These are phyloP conservation scores for Pythium plurisporium DNA, from an alignment of 352 stramenopile genomes.

Conservation along the genomic window DNA sequence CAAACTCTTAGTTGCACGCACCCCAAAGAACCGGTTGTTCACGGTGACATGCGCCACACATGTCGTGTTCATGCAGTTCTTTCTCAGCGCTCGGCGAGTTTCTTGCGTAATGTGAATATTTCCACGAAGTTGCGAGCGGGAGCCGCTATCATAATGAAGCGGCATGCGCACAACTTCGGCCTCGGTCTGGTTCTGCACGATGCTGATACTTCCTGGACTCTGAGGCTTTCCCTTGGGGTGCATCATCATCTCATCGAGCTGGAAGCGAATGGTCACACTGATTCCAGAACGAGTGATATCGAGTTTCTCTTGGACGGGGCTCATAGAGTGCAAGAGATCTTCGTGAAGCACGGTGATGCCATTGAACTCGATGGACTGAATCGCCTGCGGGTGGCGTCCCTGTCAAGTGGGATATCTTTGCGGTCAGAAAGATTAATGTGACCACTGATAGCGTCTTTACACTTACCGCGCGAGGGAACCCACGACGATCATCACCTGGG, in stretches of 20 bases:
- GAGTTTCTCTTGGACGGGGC: constrained; percentile 17
- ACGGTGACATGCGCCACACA: constrained; percentile 13
- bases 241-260: constrained; percentile 19
- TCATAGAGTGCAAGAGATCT: constrained; percentile 20
- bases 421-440: background rate
- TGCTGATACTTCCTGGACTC: constrained; percentile 7
- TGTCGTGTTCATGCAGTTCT: constrained; percentile 10
- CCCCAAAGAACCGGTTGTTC: constrained; percentile 15
- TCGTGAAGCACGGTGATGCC: constrained; percentile 18
- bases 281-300: constrained; percentile 11
- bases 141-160: constrained; percentile 1
- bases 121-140: constrained; percentile 5
- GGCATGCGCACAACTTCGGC: constrained; percentile 9
- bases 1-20: background rate
- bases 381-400: constrained; percentile 10
- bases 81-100: constrained; percentile 6
- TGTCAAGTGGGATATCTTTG: background rate
- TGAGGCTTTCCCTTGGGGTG: constrained; percentile 5
- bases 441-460: background rate
- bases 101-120: constrained; percentile 6
- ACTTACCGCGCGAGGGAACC: constrained; percentile 7
- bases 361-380: constrained; percentile 24
- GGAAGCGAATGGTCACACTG: constrained; percentile 13
- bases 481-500: background rate
- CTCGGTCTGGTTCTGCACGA: constrained; percentile 18